Percentiles rank a stretch among this genome's conserved stretches.
Evolutionary conservation across 1,139 yeast genomes (phyloP).

Genomic region (Yamadazyma trypodendri): DNA sequence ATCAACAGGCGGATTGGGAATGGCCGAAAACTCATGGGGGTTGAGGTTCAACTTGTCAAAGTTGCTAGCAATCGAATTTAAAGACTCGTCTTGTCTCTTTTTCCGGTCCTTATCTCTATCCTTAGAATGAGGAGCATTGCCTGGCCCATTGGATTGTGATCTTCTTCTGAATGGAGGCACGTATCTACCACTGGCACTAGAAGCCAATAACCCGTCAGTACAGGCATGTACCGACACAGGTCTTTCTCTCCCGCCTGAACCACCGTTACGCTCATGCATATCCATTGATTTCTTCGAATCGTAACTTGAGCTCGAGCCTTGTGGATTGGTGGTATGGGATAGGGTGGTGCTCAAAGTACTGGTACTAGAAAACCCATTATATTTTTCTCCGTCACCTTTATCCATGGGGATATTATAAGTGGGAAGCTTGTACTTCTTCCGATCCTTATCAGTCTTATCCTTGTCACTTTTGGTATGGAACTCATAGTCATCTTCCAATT

Average conservation of each 20-base stretch:
- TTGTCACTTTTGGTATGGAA: constrained; percentile 9
- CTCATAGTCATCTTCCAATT: constrained; percentile 45
- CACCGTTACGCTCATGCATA: constrained; percentile 3
- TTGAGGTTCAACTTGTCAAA: constrained; percentile 7
- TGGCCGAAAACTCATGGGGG: constrained; percentile 17
- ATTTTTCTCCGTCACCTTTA: constrained; percentile 3
- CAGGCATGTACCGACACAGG: constrained; percentile 16
- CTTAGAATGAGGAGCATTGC: constrained; percentile 2
- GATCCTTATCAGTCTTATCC: constrained; percentile 8
- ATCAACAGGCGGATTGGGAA: constrained; percentile 33
- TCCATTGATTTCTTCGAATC: constrained; percentile 3
- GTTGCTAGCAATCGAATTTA: constrained; percentile 7
- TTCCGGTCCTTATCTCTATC: constrained; percentile 9
- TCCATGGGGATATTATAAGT: constrained; percentile 15
- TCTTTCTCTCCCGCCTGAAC: constrained; percentile 9
- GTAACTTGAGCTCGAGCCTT: constrained; percentile 2
- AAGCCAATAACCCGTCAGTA: constrained; percentile 13
- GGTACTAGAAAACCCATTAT: constrained; percentile 3
- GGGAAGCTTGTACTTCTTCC: constrained; percentile 14
- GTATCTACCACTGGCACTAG: constrained; percentile 51
- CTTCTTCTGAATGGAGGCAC: constrained; percentile 70
- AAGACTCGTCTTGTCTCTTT: constrained; percentile 4
- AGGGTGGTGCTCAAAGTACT: constrained; percentile 1
- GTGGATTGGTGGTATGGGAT: constrained; percentile 2
- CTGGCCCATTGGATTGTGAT: constrained; percentile 23